Evolutionary conservation across 2,329 filamentous ascomycete species (phyloP).

Genomic region (Colletotrichum zoysiae): DNA sequence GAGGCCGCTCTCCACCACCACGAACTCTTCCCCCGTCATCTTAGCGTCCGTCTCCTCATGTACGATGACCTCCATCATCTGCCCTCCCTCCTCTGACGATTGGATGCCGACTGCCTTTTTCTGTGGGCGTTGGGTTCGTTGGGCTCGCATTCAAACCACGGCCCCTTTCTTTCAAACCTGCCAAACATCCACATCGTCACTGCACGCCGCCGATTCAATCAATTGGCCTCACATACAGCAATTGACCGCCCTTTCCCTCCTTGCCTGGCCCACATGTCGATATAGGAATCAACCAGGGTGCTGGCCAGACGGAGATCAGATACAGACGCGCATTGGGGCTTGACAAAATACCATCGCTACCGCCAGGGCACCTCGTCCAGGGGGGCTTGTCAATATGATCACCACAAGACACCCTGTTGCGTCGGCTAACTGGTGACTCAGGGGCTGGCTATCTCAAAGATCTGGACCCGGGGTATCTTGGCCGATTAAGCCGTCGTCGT

Average conservation of each 20-base stretch:
- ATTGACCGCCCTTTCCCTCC: constrained; percentile 40
- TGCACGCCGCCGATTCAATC: constrained; percentile 20
- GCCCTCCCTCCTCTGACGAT: constrained; percentile 28
- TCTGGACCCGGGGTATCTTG: constrained; percentile 22
- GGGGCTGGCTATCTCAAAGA: constrained; percentile 24
- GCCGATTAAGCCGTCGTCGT: constrained; percentile 25
- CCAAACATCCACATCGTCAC: constrained; percentile 29
- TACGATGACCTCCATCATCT: constrained; percentile 20
- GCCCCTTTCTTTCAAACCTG: constrained; percentile 20
- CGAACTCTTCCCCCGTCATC: constrained; percentile 14
- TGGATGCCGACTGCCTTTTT: constrained; percentile 17
- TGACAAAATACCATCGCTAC: background rate
- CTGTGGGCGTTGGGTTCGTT: constrained; percentile 38
- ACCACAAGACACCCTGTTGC: constrained; percentile 12
- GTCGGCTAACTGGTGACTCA: constrained; percentile 25
- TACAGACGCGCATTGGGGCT: constrained; percentile 6
- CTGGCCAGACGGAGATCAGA: constrained; percentile 22
- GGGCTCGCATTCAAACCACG: constrained; percentile 26
- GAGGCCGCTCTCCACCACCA: constrained; percentile 36
- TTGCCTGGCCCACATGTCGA: constrained; percentile 16
- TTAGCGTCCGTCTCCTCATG: constrained; percentile 26
- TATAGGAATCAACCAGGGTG: constrained; percentile 16
- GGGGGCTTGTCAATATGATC: constrained; percentile 32
- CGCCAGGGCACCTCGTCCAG: background rate
- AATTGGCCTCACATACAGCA: constrained; percentile 20